Evolutionary conservation across 495 filamentous ascomycete species (phyloP).

Genomic region (Aspergillus biplanus): DNA sequence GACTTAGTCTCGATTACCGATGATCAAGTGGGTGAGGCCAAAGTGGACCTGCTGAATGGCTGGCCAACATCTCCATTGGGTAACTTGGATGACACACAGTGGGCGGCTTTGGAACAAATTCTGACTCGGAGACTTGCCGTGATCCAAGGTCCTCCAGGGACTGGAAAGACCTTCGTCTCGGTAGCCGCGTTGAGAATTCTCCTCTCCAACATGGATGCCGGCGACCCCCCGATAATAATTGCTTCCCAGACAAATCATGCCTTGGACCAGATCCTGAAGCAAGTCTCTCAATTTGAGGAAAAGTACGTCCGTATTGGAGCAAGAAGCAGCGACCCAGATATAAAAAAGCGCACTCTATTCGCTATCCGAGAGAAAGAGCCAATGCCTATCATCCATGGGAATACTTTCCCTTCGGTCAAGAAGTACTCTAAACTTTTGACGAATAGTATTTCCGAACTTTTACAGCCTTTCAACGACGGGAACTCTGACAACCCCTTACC

Average conservation of each 20-base stretch:
- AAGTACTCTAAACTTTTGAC: constrained; percentile 49
- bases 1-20: constrained; percentile 45
- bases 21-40: constrained; percentile 24
- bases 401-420: constrained; percentile 34
- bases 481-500: constrained; percentile 26
- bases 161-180: constrained; percentile 84
- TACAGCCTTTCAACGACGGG: constrained; percentile 48
- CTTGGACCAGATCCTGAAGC: constrained; percentile 78
- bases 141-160: constrained; percentile 89
- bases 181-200: constrained; percentile 71
- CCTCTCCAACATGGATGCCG: constrained; percentile 59
- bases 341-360: constrained; percentile 70
- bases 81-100: constrained; percentile 70
- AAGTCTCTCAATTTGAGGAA: constrained; percentile 65
- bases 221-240: constrained; percentile 74
- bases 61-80: constrained; percentile 54
- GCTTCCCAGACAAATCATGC: constrained; percentile 94
- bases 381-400: constrained; percentile 33
- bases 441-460: constrained; percentile 47
- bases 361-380: constrained; percentile 51
- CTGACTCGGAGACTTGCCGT: constrained; percentile 75
- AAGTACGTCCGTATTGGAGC: constrained; percentile 80
- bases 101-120: constrained; percentile 67
- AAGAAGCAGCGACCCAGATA: constrained; percentile 64
- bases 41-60: constrained; percentile 49